Evolutionary conservation across 257 asterid species (phyloP).

Genomic region (Solanum lycopersicoides): DNA sequence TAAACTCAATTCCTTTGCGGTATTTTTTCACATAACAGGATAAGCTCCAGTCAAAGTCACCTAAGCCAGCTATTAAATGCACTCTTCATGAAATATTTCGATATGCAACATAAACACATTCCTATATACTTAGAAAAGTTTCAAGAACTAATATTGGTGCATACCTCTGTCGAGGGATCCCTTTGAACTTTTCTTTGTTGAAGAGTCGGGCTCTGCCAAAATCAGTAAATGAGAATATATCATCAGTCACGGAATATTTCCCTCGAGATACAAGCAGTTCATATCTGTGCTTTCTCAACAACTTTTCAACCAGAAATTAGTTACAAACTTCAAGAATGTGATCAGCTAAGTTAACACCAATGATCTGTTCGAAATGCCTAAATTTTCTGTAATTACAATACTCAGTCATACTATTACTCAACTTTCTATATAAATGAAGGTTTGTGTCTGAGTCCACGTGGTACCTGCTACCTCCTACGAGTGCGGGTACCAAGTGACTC

Average conservation of each 20-base stretch:
- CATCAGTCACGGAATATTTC: neutral
- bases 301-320: neutral
- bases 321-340: neutral
- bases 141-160: constrained; percentile 1
- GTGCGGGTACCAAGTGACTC: neutral
- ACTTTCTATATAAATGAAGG: neutral
- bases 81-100: neutral
- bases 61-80: neutral
- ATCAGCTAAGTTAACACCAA: neutral
- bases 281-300: neutral
- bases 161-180: constrained; percentile 79
- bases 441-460: neutral
- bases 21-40: neutral
- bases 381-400: neutral
- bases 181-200: constrained; percentile 33
- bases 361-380: neutral
- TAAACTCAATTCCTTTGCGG: neutral
- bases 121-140: neutral
- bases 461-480: neutral
- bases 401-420: neutral
- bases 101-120: neutral
- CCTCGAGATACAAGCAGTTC: neutral
- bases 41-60: neutral
- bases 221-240: neutral
- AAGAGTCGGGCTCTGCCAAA: constrained; percentile 34